Conservation (phyloP, 371 early-diverging fungal genomes). For the Mortierella sp. region DNA sequence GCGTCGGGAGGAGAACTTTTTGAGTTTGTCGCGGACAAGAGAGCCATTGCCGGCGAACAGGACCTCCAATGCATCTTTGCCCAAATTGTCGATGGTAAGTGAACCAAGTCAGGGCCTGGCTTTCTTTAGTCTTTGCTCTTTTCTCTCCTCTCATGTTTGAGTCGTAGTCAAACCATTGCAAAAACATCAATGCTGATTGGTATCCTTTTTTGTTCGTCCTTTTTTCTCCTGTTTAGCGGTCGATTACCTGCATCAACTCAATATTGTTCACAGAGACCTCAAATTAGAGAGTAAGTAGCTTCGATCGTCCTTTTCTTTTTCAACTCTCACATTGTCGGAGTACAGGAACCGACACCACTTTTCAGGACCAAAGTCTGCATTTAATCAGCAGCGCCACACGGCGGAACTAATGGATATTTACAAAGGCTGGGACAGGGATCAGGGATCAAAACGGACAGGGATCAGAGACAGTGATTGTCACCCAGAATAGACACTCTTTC, state of each 20-base stretch:
- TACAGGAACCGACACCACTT: not conserved
- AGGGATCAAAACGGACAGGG: no score
- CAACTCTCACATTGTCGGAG: not conserved
- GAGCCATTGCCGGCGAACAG: constrained; percentile 42
- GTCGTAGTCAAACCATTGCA: not conserved
- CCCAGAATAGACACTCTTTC: not conserved
- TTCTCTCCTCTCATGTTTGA: constrained; percentile 1
- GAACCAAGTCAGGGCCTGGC: no score
- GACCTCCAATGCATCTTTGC: constrained; percentile 44
- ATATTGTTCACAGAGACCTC: constrained; percentile 83
- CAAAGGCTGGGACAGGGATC: constrained; percentile 1
- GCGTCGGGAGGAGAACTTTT: constrained; percentile 76
- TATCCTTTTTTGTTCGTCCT: not conserved
- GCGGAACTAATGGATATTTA: not conserved
- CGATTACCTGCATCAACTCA: constrained; percentile 75
- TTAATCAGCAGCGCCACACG: not conserved
- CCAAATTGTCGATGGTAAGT: constrained; percentile 50
- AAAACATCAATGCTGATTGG: not conserved
- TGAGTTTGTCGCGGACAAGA: constrained; percentile 67
- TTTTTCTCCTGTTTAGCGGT: constrained; percentile 60
- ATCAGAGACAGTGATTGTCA: not conserved
- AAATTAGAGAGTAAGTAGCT: constrained; percentile 79
- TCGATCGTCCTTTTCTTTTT: constrained; percentile 26
- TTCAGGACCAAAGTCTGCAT: not conserved
- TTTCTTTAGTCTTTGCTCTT: not conserved